phyloP scores from a whole-genome alignment of 352 stramenopile species.

The Phytophthora hibernalis region DNA sequence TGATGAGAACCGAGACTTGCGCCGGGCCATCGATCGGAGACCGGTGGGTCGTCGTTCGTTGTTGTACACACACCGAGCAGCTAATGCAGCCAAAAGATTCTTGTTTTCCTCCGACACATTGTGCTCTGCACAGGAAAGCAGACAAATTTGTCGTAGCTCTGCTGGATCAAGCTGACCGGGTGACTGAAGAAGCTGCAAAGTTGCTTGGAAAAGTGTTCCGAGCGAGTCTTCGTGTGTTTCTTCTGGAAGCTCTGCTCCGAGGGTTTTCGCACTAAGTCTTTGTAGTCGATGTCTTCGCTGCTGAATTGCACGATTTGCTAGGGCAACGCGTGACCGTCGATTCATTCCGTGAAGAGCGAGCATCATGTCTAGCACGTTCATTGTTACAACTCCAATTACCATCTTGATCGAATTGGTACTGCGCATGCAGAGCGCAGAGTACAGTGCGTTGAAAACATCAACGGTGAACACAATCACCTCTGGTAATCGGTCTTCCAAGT shows the following conservation, averaged over 20 bases:
- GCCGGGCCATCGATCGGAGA: constrained; percentile 30
- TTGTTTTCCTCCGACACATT: constrained; percentile 29
- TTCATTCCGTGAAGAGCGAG: constrained; percentile 39
- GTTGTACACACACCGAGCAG: constrained; percentile 41
- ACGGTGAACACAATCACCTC: constrained; percentile 49
- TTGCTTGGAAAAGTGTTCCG: constrained; percentile 33
- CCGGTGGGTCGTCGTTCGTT: constrained; percentile 20
- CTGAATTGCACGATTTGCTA: constrained; percentile 19
- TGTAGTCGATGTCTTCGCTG: constrained; percentile 15
- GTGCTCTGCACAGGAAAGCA: constrained; percentile 41
- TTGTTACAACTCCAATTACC: constrained; percentile 24
- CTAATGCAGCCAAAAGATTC: constrained; percentile 27
- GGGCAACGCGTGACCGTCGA: constrained; percentile 18
- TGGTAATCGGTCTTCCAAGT: constrained; percentile 38
- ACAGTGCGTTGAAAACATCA: constrained; percentile 52
- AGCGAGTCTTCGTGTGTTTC: constrained; percentile 19
- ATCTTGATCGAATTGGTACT: constrained; percentile 38
- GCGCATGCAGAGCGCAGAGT: constrained; percentile 43
- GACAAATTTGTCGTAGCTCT: constrained; percentile 41
- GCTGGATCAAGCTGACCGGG: constrained; percentile 41
- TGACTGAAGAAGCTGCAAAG: constrained; percentile 31
- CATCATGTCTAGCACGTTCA: constrained; percentile 24
- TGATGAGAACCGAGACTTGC: constrained; percentile 37
- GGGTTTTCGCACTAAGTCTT: constrained; percentile 5
- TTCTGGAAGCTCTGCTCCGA: neutral